Evolutionary conservation across 305 asterid species (phyloP), one percentile per base, ranked within the genome.

Genomic region (Caryopteris hybrid): DNA sequence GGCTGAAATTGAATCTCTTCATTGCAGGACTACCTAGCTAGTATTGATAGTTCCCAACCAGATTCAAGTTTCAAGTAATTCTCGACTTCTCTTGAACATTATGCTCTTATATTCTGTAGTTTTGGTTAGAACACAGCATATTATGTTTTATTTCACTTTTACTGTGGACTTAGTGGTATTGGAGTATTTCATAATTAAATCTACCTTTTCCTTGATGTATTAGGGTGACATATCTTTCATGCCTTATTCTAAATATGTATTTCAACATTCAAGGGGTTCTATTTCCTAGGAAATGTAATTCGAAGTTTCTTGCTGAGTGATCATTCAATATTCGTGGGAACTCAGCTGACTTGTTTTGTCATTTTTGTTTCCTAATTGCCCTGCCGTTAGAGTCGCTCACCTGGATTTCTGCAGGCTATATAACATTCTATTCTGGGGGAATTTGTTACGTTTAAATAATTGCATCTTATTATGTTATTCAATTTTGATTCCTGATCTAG

Each of bases 11-110:
- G 11, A 38, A 57, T 62, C 7, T 36, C 64, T 66, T 59, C 7
- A 79, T 75, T 64, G 58, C 80, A 93, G 99, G 97, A 91, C 80
- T 93, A 76, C 71, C 81, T 87, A 51, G 84, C 96, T 39, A 83
- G 80, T 77, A 83, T 88, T 55, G 91, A 90, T 66, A 82, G 66
- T 54, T 66, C 80, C 23, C 83, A 80, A 55, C 83, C 75, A 64
- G 78, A 80, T 73, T 80, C 94, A 64, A 85, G 73, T 78, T 77
- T 85, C 83, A 82, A 76, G 99, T 93, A 93, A 81, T 69, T 69
- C 57, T 61, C 78, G 56, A 17, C 62, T 74, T 65, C 71, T 58
- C 50, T 71, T 41, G 31, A 61, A 55, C 59, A 42, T 17, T 51
- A 14, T 59, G n/a, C 57, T 43, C 47, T 47, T 34, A 36, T 66